Evolutionary conservation across 768 basidiomycete genomes (phyloP).

Genomic region (Paxillus involutus): DNA sequence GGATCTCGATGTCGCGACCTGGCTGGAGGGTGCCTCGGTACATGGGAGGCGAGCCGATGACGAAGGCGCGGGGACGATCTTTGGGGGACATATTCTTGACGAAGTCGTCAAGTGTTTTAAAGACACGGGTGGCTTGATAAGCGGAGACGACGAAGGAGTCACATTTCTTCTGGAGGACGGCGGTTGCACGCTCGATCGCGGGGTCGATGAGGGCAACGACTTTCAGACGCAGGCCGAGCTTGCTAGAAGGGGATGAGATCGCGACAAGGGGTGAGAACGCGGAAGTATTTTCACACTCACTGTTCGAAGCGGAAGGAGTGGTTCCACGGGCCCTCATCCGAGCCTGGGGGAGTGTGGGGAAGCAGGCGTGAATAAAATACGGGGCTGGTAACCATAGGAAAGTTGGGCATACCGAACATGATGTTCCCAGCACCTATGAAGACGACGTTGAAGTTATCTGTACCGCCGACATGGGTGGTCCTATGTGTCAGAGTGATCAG

Average conservation of each 20-base stretch:
- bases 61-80: conserved; percentile 75
- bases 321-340: conserved; percentile 89
- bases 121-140: conserved; percentile 85
- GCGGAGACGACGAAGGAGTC: conserved; percentile 92
- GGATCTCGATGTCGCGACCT: conserved; percentile 83
- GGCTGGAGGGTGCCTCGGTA: conserved; percentile 78
- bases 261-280: background rate
- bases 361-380: background rate
- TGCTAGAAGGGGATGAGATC: conserved; percentile 45
- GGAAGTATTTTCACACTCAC: conserved; percentile 40
- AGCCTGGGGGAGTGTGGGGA: conserved; percentile 47
- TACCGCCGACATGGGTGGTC: conserved; percentile 50
- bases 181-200: conserved; percentile 72
- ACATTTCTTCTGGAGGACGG: conserved; percentile 86
- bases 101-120: conserved; percentile 85
- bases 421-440: conserved; percentile 97
- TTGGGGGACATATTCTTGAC: conserved; percentile 62
- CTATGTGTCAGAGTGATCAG: conserved; percentile 28
- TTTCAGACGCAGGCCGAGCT: conserved; percentile 94
- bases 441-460: conserved; percentile 87
- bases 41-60: conserved; percentile 92
- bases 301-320: conserved; percentile 90
- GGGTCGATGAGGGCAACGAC: conserved; percentile 96
- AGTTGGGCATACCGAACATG: conserved; percentile 78
- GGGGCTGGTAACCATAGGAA: background rate